Base-by-base conservation (phyloP, 208 protist genomes). In the Leptomonas pyrrhocoris region DNA sequence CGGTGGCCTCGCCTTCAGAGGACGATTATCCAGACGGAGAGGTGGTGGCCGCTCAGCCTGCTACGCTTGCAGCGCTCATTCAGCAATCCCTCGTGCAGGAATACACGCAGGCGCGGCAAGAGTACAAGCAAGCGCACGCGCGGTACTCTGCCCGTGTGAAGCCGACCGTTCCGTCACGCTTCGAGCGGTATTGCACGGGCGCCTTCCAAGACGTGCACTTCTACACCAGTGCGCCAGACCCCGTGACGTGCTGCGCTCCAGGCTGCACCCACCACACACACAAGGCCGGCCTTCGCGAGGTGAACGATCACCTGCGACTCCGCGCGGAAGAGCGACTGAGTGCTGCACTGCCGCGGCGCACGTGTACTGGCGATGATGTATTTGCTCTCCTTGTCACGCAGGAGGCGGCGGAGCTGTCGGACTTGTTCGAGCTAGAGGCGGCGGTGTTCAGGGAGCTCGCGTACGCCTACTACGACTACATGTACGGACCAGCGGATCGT, bases 351-450 rank as follows among this genome's bases (percentile, higher is more conserved):
- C 51, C 30, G 50, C 6, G 30, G 30, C 36, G 36, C 46, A 25
- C 3, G 11, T 30, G 27, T 45, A 48, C 13, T 1, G 57, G 46
- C 21, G 49, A 30, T 4, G 68, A 76, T 45, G 30, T 79, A 8
- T 38, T 73, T 25, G 65, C 43, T 18, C 57, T 73, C n/a, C 73
- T 86, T 9, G 48, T 74, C 38, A 13, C 48, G 64, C 70, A 74
- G 43, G 59, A 74, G 34, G 71, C 73, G 2, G 73, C 74, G 7
- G 81, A 83, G 78, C 72, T 77, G 13, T 51, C 54, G 0, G 73
- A 84, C 51, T 19, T 87, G 0, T 18, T 79, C 18, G 64, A 61
- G 19, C 58, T 87, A 16, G 70, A 87, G 71, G 55, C 70, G 7
- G 42, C 30, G 1, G 51, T 36, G 21, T 87, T 87, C 50, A 18